A percentile compares a stretch with the other conserved stretches of the same genome.
Conservation (phyloP, 1,139 yeast species). For the Saccharomyces pastorianus region DNA sequence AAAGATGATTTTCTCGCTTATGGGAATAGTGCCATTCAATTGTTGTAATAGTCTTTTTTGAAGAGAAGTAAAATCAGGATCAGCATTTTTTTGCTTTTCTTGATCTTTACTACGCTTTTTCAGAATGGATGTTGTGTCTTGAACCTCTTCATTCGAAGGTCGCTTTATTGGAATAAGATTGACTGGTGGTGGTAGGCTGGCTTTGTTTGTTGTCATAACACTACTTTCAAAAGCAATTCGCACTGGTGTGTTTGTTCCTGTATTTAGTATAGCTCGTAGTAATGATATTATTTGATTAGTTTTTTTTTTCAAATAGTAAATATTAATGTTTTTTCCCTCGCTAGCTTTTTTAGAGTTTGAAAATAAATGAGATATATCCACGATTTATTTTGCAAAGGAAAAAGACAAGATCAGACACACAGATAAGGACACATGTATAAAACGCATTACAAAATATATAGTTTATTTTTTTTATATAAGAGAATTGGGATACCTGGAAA, state of each 20-base stretch:
- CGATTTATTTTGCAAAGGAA: neutral
- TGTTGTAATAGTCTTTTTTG: slow-evolving; percentile 18
- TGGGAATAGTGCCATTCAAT: slow-evolving; percentile 19
- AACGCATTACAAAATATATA: neutral
- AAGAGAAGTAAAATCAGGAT: slow-evolving; percentile 14
- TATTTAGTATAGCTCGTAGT: too few relatives aligned
- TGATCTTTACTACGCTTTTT: neutral
- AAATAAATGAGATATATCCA: too few relatives aligned
- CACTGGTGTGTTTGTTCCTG: too few relatives aligned
- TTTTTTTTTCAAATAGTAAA: neutral
- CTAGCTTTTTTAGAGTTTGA: neutral
- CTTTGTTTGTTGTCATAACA: neutral
- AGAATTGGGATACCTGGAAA: neutral
- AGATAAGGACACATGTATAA: neutral
- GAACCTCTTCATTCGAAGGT: neutral
- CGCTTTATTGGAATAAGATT: slow-evolving; percentile 16
- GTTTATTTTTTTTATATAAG: neutral
- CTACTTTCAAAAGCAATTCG: neutral
- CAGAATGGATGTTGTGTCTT: neutral
- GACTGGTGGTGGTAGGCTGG: slow-evolving; percentile 1
- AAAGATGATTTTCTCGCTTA: slow-evolving; percentile 15
- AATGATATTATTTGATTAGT: neutral
- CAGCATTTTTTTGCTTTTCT: slow-evolving; percentile 1
- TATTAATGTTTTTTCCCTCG: neutral
- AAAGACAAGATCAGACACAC: neutral